Percentiles rank a stretch among this genome's conserved stretches.
These are phyloP conservation scores for Claviceps citrina DNA, from an alignment of 2,329 filamentous ascomycete genomes.

Conservation along the genomic window DNA sequence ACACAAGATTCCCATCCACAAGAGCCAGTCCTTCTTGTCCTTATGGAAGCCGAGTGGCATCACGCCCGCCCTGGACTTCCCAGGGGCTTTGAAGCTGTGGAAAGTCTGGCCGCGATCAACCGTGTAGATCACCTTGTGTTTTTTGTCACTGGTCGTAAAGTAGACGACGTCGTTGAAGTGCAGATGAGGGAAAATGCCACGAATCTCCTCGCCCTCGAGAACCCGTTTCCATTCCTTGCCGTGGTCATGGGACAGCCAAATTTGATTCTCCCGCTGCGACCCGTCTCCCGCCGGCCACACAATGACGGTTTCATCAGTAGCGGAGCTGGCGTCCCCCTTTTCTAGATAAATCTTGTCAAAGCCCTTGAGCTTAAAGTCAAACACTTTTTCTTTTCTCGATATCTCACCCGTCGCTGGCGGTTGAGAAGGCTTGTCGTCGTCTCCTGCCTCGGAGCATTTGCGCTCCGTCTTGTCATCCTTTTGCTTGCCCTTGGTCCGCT, in stretches of 20 bases:
- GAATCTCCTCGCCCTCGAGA: conserved; percentile 54
- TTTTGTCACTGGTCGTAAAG: conserved; percentile 50
- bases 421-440: conserved; percentile 22
- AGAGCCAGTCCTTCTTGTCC: conserved; percentile 71
- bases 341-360: conserved; percentile 63
- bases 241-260: conserved; percentile 69
- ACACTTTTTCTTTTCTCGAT: conserved; percentile 40
- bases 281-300: conserved; percentile 29
- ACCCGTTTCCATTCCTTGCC: conserved; percentile 70
- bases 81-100: conserved; percentile 56
- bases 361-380: conserved; percentile 39
- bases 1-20: conserved; percentile 73
- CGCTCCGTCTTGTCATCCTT: conserved; percentile 61
- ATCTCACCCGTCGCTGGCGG: conserved; percentile 53
- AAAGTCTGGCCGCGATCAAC: conserved; percentile 62
- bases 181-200: conserved; percentile 57
- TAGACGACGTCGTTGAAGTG: conserved; percentile 77
- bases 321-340: conserved; percentile 46
- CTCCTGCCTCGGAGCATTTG: conserved; percentile 50
- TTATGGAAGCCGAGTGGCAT: conserved; percentile 64
- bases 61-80: conserved; percentile 25
- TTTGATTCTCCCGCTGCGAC: conserved; percentile 32
- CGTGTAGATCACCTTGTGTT: conserved; percentile 58
- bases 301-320: conserved; percentile 58
- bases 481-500: conserved; percentile 41